Base-by-base conservation (phyloP, 352 stramenopile species). In the Elongisporangium senticosum region DNA sequence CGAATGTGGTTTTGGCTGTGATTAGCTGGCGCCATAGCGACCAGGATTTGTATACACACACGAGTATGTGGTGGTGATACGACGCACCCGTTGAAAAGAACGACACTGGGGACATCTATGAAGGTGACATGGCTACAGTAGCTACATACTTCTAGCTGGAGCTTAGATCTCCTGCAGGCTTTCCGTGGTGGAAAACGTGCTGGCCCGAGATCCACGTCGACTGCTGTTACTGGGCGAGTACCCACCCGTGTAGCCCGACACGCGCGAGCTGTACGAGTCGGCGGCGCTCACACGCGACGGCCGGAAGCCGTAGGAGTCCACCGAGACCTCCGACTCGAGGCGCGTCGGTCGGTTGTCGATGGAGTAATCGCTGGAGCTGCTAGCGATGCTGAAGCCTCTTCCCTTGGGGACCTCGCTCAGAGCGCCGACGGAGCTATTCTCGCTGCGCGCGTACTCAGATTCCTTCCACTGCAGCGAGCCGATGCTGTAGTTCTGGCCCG, bases 281-380 rank as follows among this genome's bases (percentile, higher is more conserved):
- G 62, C 68, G 5, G 62, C 53, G n/a, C 73, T 86, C 7, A 57
- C 61, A 20, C 70, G 70, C 13, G 83, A 87, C 23, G 69, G 69
- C 55, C 71, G 79, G 67, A 75, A 82, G 39, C 64, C 71, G 58
- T 90, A 92, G 64, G 83, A 90, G 58, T 90, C 83, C 37, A 87
- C 75, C 0, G 83, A 92, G 33, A 77, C 69, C 51, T 89, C 79
- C 20, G 79, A 90, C 24, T 85, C 67, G 6, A 82, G 53, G 4
- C 79, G 76, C 28, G 76, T 74, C 23, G 67, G 53, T 14, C 68
- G 65, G 47, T 72, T 69, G 6, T 72, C 73, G 37, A 82, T 73
- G 8, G 71, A 83, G 43, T 81, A 74, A 15, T 75, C 73, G 24
- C 62, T 77, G 40, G 69, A 61, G 0, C 61, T 67, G 48, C 74